phyloP scores from a whole-genome alignment of 2,329 filamentous ascomycete species.

The Fusarium napiforme region DNA sequence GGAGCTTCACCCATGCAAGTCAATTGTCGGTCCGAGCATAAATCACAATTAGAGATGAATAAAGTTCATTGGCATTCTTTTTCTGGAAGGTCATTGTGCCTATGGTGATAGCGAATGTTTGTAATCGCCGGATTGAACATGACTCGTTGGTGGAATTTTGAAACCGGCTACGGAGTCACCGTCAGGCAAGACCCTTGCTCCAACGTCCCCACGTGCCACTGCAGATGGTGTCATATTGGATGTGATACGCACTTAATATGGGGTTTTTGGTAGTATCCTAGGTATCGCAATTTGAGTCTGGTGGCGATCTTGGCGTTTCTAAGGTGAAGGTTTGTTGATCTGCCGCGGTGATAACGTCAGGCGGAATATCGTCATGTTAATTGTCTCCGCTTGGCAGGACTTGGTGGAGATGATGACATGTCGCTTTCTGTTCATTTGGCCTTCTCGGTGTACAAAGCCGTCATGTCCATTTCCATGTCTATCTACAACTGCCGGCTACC shows the following conservation, averaged over 20 bases:
- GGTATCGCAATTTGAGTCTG: neutral
- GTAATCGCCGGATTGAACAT: neutral
- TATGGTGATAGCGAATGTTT: neutral
- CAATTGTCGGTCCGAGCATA: slow-evolving; percentile 8
- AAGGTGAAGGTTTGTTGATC: neutral
- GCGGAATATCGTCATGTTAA: neutral
- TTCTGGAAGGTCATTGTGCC: neutral
- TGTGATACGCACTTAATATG: neutral
- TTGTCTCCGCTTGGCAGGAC: neutral
- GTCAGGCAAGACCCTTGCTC: slow-evolving; percentile 2
- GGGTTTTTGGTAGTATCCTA: neutral
- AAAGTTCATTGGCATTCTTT: neutral
- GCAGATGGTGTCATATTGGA: neutral
- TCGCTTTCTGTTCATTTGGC: too few species aligned
- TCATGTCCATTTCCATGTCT: too few species aligned
- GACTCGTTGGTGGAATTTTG: neutral
- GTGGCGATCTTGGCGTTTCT: neutral
- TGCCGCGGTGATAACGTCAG: neutral
- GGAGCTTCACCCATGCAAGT: neutral
- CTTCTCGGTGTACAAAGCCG: too few species aligned
- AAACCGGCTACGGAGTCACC: slow-evolving; percentile 16
- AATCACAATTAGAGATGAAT: neutral
- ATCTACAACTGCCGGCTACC: too few species aligned
- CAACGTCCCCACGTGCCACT: neutral
- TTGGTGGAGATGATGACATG: too few species aligned